Evolutionary conservation across 2,329 filamentous ascomycete genomes (phyloP).

Genomic region (Leptodontidium sp.): DNA sequence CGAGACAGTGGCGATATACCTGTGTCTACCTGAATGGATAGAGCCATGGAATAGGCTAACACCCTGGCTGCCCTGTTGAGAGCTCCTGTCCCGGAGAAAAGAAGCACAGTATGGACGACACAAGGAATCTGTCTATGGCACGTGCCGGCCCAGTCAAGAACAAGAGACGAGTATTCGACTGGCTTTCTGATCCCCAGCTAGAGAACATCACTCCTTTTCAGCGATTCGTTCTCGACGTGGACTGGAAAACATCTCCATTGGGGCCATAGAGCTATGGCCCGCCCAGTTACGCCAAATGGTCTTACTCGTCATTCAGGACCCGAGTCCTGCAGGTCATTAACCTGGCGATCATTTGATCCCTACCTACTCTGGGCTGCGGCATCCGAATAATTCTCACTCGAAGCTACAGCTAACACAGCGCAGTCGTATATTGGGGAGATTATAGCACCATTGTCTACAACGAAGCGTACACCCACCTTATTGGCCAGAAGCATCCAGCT

Average conservation of each 20-base stretch:
- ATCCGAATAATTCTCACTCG: background rate
- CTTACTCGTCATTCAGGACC: constrained; percentile 48
- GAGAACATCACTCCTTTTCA: constrained; percentile 37
- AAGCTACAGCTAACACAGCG: background rate
- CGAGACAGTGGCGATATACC: too few species aligned
- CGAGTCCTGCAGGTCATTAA: constrained; percentile 42
- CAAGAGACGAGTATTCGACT: constrained; percentile 35
- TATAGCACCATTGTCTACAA: constrained; percentile 48
- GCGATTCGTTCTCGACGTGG: constrained; percentile 46
- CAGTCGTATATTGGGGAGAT: constrained; percentile 49
- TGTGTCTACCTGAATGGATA: too few species aligned
- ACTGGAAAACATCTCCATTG: constrained; percentile 52
- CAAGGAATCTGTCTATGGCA: constrained; percentile 10
- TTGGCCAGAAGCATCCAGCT: constrained; percentile 47
- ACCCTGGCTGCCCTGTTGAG: too few species aligned
- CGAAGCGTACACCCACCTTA: constrained; percentile 45
- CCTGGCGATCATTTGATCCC: background rate
- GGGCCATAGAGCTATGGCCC: constrained; percentile 52
- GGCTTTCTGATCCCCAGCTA: constrained; percentile 34
- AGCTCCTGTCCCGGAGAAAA: background rate
- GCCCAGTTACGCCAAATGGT: constrained; percentile 51
- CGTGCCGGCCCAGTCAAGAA: constrained; percentile 22
- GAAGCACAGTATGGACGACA: background rate
- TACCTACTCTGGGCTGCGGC: background rate
- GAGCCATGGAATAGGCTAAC: too few species aligned